Evolutionary conservation across 345 rosid genomes (phyloP).

Genomic region (Eucalyptus marginata): DNA sequence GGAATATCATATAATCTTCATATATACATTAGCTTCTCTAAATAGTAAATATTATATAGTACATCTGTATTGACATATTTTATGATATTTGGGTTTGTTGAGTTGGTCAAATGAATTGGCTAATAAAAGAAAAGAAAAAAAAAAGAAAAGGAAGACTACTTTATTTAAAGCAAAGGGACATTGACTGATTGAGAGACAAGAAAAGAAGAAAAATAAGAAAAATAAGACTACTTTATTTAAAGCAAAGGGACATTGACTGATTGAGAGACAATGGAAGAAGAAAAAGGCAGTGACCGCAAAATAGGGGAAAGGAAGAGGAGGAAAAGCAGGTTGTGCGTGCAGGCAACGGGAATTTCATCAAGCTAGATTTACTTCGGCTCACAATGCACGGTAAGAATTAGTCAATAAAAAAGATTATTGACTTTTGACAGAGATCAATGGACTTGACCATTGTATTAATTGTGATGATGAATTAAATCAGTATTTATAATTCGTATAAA

Average conservation of each 20-base stretch:
- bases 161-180: background rate
- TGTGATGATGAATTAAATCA: rapidly evolving
- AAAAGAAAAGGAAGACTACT: background rate
- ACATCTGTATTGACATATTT: background rate
- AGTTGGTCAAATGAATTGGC: background rate
- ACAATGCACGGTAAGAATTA: background rate
- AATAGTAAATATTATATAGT: background rate
- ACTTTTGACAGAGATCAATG: background rate
- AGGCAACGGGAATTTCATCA: background rate
- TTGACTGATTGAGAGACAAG: background rate
- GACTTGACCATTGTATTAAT: background rate
- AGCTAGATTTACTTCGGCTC: background rate
- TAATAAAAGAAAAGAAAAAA: too few species aligned
- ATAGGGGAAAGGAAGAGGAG: background rate
- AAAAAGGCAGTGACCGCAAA: background rate
- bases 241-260: background rate
- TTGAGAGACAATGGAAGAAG: background rate
- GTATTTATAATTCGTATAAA: too few species aligned
- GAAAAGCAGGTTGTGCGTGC: background rate
- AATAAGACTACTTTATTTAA: too few species aligned
- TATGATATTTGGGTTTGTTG: background rate
- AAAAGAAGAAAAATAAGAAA: too few species aligned
- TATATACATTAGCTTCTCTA: background rate
- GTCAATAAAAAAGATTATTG: background rate
- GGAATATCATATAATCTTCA: background rate